Conservation (phyloP, 805 yeast genomes). For the Candida quercuum region DNA sequence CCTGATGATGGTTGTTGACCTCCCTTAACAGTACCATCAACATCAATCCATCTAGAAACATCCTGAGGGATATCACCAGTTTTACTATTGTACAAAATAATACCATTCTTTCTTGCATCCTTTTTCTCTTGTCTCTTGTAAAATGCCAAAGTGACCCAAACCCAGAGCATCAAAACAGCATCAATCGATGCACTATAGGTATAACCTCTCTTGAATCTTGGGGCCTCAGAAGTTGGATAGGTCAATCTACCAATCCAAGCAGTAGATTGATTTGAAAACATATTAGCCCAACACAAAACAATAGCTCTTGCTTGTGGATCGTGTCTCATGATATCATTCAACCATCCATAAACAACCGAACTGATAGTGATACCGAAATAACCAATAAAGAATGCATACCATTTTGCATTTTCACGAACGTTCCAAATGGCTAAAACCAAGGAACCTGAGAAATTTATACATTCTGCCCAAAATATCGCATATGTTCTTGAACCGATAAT, state of each 20-base stretch:
- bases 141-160: slow-evolving; percentile 22
- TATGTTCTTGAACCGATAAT: slow-evolving; percentile 35
- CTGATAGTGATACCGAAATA: slow-evolving; percentile 45
- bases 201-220: slow-evolving; percentile 49
- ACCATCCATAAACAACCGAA: slow-evolving; percentile 55
- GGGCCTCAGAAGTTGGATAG: slow-evolving; percentile 43
- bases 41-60: slow-evolving; percentile 2
- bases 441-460: slow-evolving; percentile 40
- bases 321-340: slow-evolving; percentile 50
- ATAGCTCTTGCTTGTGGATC: slow-evolving; percentile 50
- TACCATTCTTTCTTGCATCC: slow-evolving; percentile 33
- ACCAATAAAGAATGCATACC: slow-evolving; percentile 38
- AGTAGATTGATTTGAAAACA: slow-evolving; percentile 45
- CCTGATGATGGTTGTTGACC: neutral
- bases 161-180: slow-evolving; percentile 20
- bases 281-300: slow-evolving; percentile 42
- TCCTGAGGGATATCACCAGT: slow-evolving; percentile 21
- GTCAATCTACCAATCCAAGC: slow-evolving; percentile 39
- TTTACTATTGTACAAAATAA: slow-evolving; percentile 24
- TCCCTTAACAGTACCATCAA: neutral
- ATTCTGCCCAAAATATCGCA: slow-evolving; percentile 37
- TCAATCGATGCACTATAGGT: slow-evolving; percentile 33
- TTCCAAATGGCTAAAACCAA: slow-evolving; percentile 44
- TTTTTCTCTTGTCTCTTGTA: slow-evolving; percentile 35
- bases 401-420: slow-evolving; percentile 44